Conservation (phyloP, 2,329 filamentous ascomycete genomes). For the Aspergillus intermedius region DNA sequence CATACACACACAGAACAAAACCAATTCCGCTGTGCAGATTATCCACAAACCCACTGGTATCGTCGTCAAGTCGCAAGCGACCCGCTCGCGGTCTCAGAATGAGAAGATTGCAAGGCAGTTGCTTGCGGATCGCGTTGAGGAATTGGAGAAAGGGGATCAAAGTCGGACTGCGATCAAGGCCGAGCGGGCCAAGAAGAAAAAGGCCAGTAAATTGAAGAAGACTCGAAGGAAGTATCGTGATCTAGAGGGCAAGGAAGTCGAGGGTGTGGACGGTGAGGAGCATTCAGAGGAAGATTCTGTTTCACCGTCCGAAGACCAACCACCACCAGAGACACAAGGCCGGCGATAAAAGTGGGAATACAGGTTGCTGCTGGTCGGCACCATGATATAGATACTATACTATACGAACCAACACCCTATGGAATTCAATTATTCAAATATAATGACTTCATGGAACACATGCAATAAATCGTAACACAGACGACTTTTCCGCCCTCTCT, state of each 20-base stretch:
- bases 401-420: neutral
- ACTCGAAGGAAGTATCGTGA: conserved; percentile 38
- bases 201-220: conserved; percentile 41
- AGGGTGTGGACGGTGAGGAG: conserved; percentile 2
- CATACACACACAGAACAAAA: conserved; percentile 65
- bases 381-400: neutral
- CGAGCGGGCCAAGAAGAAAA: conserved; percentile 64
- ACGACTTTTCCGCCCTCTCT: neutral
- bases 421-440: neutral
- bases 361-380: neutral
- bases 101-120: conserved; percentile 74
- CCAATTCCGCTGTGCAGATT: conserved; percentile 86
- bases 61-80: conserved; percentile 90
- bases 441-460: neutral
- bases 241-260: conserved; percentile 22
- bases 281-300: neutral
- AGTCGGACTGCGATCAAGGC: conserved; percentile 76
- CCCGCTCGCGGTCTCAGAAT: conserved; percentile 79
- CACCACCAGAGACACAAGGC: neutral
- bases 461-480: conserved; percentile 3
- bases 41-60: conserved; percentile 85
- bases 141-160: conserved; percentile 64
- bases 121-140: conserved; percentile 71
- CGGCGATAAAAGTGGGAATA: neutral
- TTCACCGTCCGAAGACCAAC: neutral